Evolutionary conservation across 345 rosid species (phyloP), one percentile per base, ranked within the genome.

Genomic region (Boechera divaricarpa): DNA sequence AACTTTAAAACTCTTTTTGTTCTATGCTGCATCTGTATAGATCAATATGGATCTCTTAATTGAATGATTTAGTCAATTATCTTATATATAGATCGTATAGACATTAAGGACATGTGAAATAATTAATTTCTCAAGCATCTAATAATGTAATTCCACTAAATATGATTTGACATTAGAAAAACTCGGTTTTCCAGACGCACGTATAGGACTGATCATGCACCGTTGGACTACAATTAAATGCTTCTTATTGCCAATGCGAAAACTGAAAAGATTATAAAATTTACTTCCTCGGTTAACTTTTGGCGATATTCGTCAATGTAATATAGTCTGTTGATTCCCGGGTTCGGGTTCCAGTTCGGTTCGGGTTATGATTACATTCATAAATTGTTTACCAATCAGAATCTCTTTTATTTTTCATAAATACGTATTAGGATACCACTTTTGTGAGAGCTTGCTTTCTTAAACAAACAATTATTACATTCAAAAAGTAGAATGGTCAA

Each of bases 151-250:
- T 63, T 41, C 28, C 42, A 62, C 21, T 28, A 52, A 11, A 51
- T 28, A 61, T 6, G 47, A 72, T 51, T 72, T 60, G 68, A 72
- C 61, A 51, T 15, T 51, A n/a, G 12, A 9, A 26, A 36, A 18
- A 47, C 26, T 41, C 7, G 5, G 5, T 15, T 64, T 31, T 32
- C 51, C 72, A 68, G 62, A 31, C 4, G 7, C 73, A 69, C 5
- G 24, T 32, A 51, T 21, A 21, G 2, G 60, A 33, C 2, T 24
- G 18, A 69, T 56, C 54, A 42, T 16, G 57, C 47, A 45, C 9
- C 1, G 15, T 29, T 29, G 13, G 6, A 39, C 38, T 11, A 54
- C 26, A 54, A 24, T 54, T 26, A 36, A 65, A 36, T 52, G 38
- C 21, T 38, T 53, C 21, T 31, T 67, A 6, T 29, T 47, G 29